These are phyloP conservation scores for Gloeophyllum trabeum DNA, from an alignment of 768 basidiomycete genomes.

Conservation along the genomic window DNA sequence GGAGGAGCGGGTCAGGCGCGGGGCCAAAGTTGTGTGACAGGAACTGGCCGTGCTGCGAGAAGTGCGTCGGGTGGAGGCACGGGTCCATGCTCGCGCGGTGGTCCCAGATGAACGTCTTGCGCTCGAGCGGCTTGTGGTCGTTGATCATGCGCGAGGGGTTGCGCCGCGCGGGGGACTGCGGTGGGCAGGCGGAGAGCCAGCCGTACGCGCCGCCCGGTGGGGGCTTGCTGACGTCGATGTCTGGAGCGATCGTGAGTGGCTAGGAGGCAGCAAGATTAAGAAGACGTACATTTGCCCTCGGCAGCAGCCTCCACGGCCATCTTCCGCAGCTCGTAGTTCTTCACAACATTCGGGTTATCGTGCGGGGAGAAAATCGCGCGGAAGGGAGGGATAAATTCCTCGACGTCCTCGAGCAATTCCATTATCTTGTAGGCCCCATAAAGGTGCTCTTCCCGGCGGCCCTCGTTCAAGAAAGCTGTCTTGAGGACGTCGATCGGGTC, in stretches of 20 bases:
- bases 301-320: conserved; percentile 14
- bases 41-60: conserved; percentile 38
- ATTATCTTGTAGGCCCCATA: conserved; percentile 7
- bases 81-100: conserved; percentile 25
- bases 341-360: conserved; percentile 18
- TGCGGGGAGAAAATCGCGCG: conserved; percentile 17
- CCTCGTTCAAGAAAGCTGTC: conserved; percentile 6
- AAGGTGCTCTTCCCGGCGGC: conserved; percentile 1
- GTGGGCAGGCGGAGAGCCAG: conserved; percentile 1
- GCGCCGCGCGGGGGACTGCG: conserved; percentile 15
- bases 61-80: conserved; percentile 21
- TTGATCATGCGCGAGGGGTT: conserved; percentile 2
- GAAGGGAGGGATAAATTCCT: conserved; percentile 19
- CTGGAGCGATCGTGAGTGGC: not conserved
- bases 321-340: conserved; percentile 13
- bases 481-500: conserved; percentile 9
- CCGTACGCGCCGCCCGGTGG: not conserved
- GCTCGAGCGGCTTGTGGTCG: not conserved
- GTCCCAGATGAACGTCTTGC: conserved; percentile 23
- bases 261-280: conserved; percentile 3
- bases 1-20: conserved; percentile 23
- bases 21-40: conserved; percentile 37
- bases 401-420: conserved; percentile 14
- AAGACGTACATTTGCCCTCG: conserved; percentile 15
- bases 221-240: not conserved